Percentiles rank a stretch among this genome's conserved stretches.
These are phyloP conservation scores for Yamadazyma paraphyllophila DNA, from an alignment of 805 yeast genomes.

Conservation along the genomic window DNA sequence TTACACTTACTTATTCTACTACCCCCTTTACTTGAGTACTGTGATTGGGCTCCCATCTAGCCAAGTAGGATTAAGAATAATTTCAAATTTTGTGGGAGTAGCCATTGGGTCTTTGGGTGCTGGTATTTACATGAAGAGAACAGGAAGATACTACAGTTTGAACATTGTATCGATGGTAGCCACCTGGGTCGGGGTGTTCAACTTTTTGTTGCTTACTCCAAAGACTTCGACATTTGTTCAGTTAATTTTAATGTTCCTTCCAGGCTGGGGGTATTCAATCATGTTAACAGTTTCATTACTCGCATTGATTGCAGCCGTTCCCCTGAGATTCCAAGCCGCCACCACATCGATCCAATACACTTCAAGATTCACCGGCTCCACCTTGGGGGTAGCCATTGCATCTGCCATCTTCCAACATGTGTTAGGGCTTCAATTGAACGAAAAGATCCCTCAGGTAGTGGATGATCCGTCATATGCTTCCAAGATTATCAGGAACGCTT, in stretches of 20 bases:
- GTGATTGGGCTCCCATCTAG: constrained; percentile 54
- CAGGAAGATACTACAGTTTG: constrained; percentile 57
- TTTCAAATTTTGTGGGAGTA: constrained; percentile 69
- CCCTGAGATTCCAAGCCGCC: constrained; percentile 68
- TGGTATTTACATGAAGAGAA: constrained; percentile 14
- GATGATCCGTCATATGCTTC: constrained; percentile 36
- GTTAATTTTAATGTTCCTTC: constrained; percentile 40
- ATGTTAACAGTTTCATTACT: constrained; percentile 69
- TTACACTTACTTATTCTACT: constrained; percentile 61
- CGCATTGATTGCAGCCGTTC: constrained; percentile 75
- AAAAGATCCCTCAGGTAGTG: constrained; percentile 18
- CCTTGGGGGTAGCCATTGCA: constrained; percentile 72
- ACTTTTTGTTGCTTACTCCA: constrained; percentile 27
- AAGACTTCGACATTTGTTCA: constrained; percentile 19
- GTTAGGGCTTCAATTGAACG: constrained; percentile 27
- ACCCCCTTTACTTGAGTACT: constrained; percentile 65
- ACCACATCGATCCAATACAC: constrained; percentile 90
- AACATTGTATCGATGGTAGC: constrained; percentile 38
- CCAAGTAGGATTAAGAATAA: constrained; percentile 53
- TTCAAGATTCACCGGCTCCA: constrained; percentile 83
- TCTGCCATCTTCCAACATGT: constrained; percentile 62
- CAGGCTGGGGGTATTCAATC: constrained; percentile 66
- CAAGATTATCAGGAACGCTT: constrained; percentile 49
- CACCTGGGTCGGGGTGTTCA: constrained; percentile 37
- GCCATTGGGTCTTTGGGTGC: constrained; percentile 37